phyloP scores from a whole-genome alignment of 805 yeast species.

The Pichia manshurica region DNA sequence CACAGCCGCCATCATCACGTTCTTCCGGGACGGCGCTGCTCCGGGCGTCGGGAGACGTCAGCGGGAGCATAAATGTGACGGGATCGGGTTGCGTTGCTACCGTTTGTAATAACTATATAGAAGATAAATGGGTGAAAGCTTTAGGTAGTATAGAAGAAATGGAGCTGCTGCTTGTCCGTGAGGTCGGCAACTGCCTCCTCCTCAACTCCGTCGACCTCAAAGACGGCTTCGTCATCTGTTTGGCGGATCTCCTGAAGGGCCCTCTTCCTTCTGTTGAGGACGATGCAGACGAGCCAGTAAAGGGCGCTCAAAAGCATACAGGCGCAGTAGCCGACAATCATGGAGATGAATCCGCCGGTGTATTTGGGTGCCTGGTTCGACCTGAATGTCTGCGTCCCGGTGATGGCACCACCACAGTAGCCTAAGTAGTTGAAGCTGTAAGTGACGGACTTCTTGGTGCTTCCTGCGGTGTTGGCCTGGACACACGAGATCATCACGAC shows the following conservation, averaged over 20 bases:
- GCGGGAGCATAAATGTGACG: no score
- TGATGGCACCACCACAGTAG: constrained; percentile 36
- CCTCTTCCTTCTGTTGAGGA: neutral
- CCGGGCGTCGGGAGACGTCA: neutral
- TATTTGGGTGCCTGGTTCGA: constrained; percentile 37
- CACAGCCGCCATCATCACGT: neutral
- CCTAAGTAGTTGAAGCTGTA: constrained; percentile 47
- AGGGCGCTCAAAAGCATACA: constrained; percentile 2
- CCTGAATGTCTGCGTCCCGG: constrained; percentile 46
- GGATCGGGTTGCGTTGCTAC: no score
- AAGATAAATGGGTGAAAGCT: no score
- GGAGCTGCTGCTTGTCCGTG: constrained; percentile 53
- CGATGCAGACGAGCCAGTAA: constrained; percentile 4
- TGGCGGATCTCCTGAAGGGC: neutral
- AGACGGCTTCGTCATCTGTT: neutral
- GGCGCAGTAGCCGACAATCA: constrained; percentile 30
- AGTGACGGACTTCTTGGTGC: constrained; percentile 44
- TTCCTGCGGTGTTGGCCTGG: constrained; percentile 52
- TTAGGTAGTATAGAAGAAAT: constrained; percentile 43
- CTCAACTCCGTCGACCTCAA: neutral
- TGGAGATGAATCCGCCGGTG: constrained; percentile 37
- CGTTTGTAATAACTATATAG: no score
- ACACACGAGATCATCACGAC: constrained; percentile 20
- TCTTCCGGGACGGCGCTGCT: constrained; percentile 3
- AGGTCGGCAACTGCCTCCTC: constrained; percentile 32